Base-by-base conservation (phyloP, 805 yeast species). In the Wickerhamomyces xylosicus region DNA sequence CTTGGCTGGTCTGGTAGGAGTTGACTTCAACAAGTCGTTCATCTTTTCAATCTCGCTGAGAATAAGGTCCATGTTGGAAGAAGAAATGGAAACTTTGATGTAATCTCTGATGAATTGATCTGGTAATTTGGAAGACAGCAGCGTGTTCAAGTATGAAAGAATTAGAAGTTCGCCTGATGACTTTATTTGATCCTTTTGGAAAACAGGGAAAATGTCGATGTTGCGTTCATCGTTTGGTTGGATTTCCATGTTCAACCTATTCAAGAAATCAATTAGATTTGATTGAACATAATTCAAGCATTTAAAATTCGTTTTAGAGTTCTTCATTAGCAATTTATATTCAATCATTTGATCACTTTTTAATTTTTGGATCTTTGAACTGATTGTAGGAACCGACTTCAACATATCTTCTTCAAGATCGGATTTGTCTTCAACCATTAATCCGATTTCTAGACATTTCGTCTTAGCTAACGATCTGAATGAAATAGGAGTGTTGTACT, bases 401-500 rank as follows among this genome's bases (percentile, higher is more conserved):
- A 52, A 19, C 50, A 53, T 52, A 15, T 59, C 62, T 36, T 53
- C 55, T 16, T 48, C 56, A 29, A 52, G 44, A 17, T 53, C 49
- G 8, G 48, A 42, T n/a, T 49, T 53, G 33, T 49, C 58, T 36
- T 58, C 65, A 5, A 46, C 51, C 1, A 57, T 49, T 19, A 66
- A 45, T 1, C 71, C 71, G 15, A 52, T 42, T 11, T 48, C 43
- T 13, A 48, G 41, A 46, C 69, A 64, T 4, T 51, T 43, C 25
- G 48, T 45, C 27, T 52, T 37, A 1, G 69, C 69, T 5, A 41
- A 38, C 0, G 50, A 36, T 47, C 66, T 66, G 41, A 65, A 63
- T 33, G 58, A 61, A 31, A 74, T 45, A 1, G 89, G 87, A 18
- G 79, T 75, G 43, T 72, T 73, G 53, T 80, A 81, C 71, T 80